Conservation (phyloP, 2,329 filamentous ascomycete genomes). For the Chalaropsis ovoidea region DNA sequence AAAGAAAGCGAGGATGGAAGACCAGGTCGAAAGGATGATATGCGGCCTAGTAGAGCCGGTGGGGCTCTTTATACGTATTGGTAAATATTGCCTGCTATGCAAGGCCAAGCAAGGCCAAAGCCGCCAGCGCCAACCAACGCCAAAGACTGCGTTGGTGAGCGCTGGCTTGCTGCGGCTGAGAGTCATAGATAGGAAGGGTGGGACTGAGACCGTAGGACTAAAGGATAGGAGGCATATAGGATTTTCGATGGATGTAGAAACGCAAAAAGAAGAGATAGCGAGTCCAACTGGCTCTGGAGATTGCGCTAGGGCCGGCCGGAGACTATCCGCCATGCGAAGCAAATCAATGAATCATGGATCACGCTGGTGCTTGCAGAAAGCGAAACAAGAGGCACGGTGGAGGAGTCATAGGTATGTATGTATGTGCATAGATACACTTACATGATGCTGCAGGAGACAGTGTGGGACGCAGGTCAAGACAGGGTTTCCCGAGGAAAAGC, state of each 20-base stretch:
- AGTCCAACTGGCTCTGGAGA: background rate
- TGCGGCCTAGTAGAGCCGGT: background rate
- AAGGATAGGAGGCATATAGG: background rate
- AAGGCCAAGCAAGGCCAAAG: background rate
- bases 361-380: background rate
- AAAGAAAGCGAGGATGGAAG: background rate
- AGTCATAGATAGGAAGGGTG: constrained; percentile 13
- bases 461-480: background rate
- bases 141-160: background rate
- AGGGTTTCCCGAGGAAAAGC: background rate
- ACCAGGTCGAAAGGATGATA: background rate
- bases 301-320: constrained; percentile 1
- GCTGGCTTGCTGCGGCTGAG: constrained; percentile 7
- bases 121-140: background rate
- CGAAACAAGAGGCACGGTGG: background rate
- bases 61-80: constrained; percentile 5
- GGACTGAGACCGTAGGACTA: background rate
- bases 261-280: background rate
- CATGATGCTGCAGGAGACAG: background rate
- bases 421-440: background rate
- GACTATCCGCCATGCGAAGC: background rate
- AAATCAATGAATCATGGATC: background rate
- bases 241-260: background rate
- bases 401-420: background rate
- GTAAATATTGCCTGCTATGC: background rate